Conservation (phyloP, 768 basidiomycete genomes). For the Kwoniella dejecticola region DNA sequence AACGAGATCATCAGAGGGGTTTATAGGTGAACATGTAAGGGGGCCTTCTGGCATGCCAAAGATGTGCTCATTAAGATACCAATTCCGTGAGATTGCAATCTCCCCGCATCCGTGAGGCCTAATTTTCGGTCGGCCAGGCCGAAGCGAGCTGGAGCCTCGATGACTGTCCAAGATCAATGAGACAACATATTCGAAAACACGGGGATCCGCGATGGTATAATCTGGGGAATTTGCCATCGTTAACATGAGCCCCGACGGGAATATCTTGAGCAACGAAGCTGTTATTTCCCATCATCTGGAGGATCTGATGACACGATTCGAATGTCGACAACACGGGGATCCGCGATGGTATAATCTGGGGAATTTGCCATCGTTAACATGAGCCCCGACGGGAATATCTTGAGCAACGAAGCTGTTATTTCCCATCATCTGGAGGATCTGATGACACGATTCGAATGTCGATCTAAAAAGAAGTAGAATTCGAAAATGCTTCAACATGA, state of each 20-base stretch:
- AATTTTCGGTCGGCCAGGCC: neutral
- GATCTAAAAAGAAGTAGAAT: neutral
- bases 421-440: neutral
- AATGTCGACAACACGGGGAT: constrained; percentile 7
- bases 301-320: neutral
- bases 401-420: neutral
- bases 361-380: neutral
- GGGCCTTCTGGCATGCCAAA: too few relatives aligned
- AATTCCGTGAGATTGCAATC: too few relatives aligned
- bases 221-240: neutral
- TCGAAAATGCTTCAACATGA: neutral
- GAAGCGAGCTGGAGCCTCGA: neutral
- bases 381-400: neutral
- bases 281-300: neutral
- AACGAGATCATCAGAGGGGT: too few relatives aligned
- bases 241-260: neutral
- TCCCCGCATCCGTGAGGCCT: neutral
- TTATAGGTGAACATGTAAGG: too few relatives aligned
- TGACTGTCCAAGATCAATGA: neutral
- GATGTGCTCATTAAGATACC: too few relatives aligned
- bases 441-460: neutral
- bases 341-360: neutral
- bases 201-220: neutral
- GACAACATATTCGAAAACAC: constrained; percentile 5
- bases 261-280: neutral